Evolutionary conservation across 2,329 filamentous ascomycete genomes (phyloP).

Genomic region (Byssochlamys sp.): DNA sequence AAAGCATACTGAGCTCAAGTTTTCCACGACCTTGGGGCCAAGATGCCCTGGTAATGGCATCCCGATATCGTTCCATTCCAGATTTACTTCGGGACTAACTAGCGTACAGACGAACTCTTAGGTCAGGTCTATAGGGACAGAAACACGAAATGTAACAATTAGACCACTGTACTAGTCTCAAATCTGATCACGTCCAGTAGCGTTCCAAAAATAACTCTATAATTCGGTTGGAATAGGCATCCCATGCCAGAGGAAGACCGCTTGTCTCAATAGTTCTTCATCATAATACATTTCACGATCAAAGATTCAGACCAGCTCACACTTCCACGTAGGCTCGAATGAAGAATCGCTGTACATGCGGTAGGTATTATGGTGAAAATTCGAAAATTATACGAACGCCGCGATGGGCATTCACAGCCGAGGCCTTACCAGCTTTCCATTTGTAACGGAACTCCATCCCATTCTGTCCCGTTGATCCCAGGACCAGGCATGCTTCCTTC

Average conservation of each 20-base stretch:
- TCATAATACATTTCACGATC: neutral
- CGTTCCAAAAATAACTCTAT: neutral
- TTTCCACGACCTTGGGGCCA: too few relatives aligned
- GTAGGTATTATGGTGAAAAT: neutral
- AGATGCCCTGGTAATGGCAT: too few relatives aligned
- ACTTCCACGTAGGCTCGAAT: neutral
- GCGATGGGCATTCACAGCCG: neutral
- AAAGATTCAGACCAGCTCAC: neutral
- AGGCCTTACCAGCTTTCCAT: constrained; percentile 24
- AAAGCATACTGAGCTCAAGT: too few relatives aligned
- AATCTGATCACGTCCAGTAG: neutral
- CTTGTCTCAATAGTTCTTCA: neutral
- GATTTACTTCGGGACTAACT: too few relatives aligned
- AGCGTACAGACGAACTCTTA: too few relatives aligned
- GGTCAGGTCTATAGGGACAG: neutral
- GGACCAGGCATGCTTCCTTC: constrained; percentile 18
- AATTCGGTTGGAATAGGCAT: neutral
- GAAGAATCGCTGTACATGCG: neutral
- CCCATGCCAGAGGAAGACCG: too few relatives aligned
- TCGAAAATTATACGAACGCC: neutral
- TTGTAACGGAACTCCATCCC: constrained; percentile 27
- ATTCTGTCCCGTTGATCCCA: constrained; percentile 24
- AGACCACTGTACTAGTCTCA: neutral
- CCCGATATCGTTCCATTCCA: too few relatives aligned
- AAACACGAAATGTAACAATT: neutral